Evolutionary conservation across 208 protist genomes (phyloP).

Genomic region (Trypanosoma vivax): DNA sequence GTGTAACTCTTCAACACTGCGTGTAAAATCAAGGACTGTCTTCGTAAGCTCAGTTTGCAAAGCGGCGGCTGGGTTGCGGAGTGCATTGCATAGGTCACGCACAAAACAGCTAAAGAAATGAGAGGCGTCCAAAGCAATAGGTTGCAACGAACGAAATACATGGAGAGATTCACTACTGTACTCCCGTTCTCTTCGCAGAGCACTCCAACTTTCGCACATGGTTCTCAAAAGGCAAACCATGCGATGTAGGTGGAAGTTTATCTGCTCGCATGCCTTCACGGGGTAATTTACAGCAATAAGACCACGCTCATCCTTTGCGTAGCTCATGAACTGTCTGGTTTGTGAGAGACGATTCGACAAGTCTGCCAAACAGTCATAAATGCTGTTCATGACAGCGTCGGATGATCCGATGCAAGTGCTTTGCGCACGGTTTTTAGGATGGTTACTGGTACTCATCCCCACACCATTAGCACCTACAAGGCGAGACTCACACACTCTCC

Average conservation of each 20-base stretch:
- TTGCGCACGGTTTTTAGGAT: too few relatives aligned
- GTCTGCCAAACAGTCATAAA: conserved; percentile 41
- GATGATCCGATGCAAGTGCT: conserved; percentile 14
- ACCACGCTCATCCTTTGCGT: conserved; percentile 66
- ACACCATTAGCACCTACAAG: too few relatives aligned
- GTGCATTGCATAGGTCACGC: conserved; percentile 58
- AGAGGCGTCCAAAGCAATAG: conserved; percentile 52
- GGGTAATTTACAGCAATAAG: conserved; percentile 71
- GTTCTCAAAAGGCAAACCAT: conserved; percentile 74
- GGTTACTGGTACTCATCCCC: too few relatives aligned
- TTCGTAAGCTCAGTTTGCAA: conserved; percentile 72
- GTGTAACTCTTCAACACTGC: conserved; percentile 49
- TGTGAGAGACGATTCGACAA: conserved; percentile 47
- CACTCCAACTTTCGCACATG: conserved; percentile 80
- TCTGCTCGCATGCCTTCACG: conserved; percentile 52
- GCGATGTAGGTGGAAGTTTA: conserved; percentile 63
- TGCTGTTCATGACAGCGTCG: conserved; percentile 43
- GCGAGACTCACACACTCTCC: too few relatives aligned
- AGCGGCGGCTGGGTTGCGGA: conserved; percentile 50
- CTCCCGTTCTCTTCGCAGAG: conserved; percentile 57
- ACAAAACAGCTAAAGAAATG: conserved; percentile 58
- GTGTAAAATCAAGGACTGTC: conserved; percentile 60
- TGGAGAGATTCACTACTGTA: conserved; percentile 42
- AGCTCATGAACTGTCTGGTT: conserved; percentile 72
- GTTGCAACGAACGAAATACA: conserved; percentile 57